Conservation (phyloP, 768 basidiomycete species). For the Mycena galopus region DNA sequence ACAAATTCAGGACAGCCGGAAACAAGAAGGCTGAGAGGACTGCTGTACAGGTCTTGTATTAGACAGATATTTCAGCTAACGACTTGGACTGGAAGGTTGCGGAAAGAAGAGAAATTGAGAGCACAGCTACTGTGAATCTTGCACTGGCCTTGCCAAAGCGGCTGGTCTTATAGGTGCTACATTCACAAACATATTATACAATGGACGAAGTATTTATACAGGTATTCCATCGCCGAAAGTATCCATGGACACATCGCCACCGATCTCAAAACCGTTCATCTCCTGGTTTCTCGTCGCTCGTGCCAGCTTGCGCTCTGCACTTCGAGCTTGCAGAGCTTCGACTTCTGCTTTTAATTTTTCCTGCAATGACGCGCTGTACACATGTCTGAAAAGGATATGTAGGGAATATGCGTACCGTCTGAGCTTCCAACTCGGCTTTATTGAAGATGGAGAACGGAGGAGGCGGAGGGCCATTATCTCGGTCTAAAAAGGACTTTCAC, state of each 20-base stretch:
- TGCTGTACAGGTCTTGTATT: too few species aligned
- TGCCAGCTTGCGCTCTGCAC: slow-evolving; percentile 21
- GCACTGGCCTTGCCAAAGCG: too few species aligned
- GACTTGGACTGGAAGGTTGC: too few species aligned
- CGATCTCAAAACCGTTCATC: slow-evolving; percentile 19
- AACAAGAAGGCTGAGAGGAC: too few species aligned
- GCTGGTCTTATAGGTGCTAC: too few species aligned
- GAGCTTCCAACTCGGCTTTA: slow-evolving; percentile 66
- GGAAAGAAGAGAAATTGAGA: too few species aligned
- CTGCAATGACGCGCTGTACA: slow-evolving; percentile 49
- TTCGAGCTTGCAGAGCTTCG: slow-evolving; percentile 59
- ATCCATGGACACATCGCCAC: slow-evolving; percentile 28
- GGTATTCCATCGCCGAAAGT: slow-evolving; percentile 21
- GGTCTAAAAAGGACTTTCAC: slow-evolving; percentile 42
- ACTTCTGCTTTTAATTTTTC: slow-evolving; percentile 71
- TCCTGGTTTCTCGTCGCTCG: slow-evolving; percentile 24
- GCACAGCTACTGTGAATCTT: too few species aligned
- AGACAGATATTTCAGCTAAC: too few species aligned
- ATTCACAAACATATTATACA: slow-evolving; percentile 14
- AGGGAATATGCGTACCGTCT: slow-evolving; percentile 57
- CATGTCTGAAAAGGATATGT: background rate
- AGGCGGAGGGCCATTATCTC: slow-evolving; percentile 56
- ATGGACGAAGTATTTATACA: slow-evolving; percentile 22
- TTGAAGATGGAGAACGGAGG: slow-evolving; percentile 74
- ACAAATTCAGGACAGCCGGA: too few species aligned